Evolutionary conservation across 257 asterid species (phyloP).

Genomic region (Haberlea rhodopensis): DNA sequence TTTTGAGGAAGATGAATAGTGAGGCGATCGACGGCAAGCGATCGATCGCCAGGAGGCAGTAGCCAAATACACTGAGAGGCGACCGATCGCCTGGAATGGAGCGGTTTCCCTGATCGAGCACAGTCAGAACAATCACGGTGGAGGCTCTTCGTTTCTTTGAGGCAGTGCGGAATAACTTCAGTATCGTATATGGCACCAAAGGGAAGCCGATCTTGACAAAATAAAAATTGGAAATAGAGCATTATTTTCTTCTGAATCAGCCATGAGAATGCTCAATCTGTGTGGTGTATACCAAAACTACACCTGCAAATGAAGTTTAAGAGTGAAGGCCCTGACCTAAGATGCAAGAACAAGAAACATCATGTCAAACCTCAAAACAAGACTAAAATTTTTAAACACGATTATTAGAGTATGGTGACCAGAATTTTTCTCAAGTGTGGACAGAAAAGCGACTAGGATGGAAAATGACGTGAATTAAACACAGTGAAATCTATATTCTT

Average conservation of each 20-base stretch:
- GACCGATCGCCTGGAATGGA: no score
- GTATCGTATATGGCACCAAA: constrained; percentile 78
- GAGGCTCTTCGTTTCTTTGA: constrained; percentile 58
- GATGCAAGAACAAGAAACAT: constrained; percentile 12
- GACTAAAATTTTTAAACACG: background rate
- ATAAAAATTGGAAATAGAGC: constrained; percentile 86
- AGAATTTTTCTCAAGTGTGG: no score
- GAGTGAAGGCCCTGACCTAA: constrained; percentile 13
- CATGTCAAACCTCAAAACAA: background rate
- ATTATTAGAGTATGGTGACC: no score
- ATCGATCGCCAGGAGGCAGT: no score
- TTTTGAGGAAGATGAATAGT: no score
- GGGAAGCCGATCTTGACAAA: constrained; percentile 75
- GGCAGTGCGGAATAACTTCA: constrained; percentile 63
- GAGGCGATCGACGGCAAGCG: no score
- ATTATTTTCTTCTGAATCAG: constrained; percentile 72
- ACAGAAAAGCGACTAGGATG: background rate
- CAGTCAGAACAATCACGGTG: constrained; percentile 87
- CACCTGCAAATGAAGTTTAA: constrained; percentile 36
- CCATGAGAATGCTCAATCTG: constrained; percentile 48
- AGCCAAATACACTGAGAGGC: no score
- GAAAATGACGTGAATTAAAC: background rate
- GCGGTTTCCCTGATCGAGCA: constrained; percentile 66
- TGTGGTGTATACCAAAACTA: constrained; percentile 21
- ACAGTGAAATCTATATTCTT: no score